A percentile compares a stretch with the other conserved stretches of the same genome.
phyloP scores from a whole-genome alignment of 306 rosid species.

The Casuarina cunninghamiana region DNA sequence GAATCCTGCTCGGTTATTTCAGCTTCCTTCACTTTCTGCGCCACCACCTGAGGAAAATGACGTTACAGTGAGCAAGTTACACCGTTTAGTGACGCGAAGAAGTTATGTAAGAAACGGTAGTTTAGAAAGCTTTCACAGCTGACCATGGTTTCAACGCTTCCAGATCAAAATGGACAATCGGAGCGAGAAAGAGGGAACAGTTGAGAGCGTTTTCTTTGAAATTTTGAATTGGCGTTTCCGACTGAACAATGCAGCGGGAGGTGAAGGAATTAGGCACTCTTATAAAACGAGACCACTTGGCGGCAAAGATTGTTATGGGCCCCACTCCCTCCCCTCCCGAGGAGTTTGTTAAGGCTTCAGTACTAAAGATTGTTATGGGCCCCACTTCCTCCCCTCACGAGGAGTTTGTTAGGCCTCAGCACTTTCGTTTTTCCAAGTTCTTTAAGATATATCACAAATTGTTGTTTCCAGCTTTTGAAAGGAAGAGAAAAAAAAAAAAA shows the following conservation, averaged over 20 bases:
- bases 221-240: constrained; percentile 30
- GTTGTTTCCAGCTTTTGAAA: too few species aligned
- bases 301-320: constrained; percentile 1
- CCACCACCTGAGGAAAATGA: constrained; percentile 67
- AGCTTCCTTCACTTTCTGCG: constrained; percentile 81
- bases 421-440: too few species aligned
- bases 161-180: constrained; percentile 14
- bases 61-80: neutral
- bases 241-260: constrained; percentile 44
- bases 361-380: constrained; percentile 2
- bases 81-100: constrained; percentile 12
- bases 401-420: neutral
- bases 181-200: constrained; percentile 3
- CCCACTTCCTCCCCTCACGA: neutral
- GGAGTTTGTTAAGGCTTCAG: neutral
- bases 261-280: constrained; percentile 20
- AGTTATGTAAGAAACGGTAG: constrained; percentile 6
- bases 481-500: too few species aligned
- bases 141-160: constrained; percentile 48
- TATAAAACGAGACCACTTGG: constrained; percentile 18
- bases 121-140: constrained; percentile 18
- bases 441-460: too few species aligned
- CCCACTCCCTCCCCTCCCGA: neutral
- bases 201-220: constrained; percentile 8
- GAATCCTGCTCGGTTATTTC: constrained; percentile 96